A percentile compares a stretch with the other conserved stretches of the same genome.
phyloP scores from a whole-genome alignment of 768 basidiomycete genomes.

The Termitomyces sp. region DNA sequence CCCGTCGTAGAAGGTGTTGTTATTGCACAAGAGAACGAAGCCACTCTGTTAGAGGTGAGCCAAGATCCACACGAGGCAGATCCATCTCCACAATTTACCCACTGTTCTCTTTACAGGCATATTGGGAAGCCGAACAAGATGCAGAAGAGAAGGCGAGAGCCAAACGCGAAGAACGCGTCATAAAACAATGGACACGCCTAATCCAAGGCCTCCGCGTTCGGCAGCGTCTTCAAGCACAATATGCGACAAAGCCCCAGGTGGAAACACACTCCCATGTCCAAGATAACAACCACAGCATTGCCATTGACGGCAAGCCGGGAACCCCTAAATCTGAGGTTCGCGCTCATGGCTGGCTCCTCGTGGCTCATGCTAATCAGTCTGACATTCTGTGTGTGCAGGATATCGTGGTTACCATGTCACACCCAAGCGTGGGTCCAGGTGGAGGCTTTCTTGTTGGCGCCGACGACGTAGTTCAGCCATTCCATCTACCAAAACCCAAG shows the following conservation, averaged over 20 bases:
- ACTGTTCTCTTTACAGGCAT: slow-evolving; percentile 56
- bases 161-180: slow-evolving; percentile 74
- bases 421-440: slow-evolving; percentile 26
- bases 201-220: slow-evolving; percentile 88
- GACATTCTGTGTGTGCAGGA: slow-evolving; percentile 13
- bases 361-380: slow-evolving; percentile 3
- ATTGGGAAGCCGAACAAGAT: slow-evolving; percentile 75
- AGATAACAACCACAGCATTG: slow-evolving; percentile 10
- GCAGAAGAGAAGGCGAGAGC: slow-evolving; percentile 73
- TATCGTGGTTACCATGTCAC: slow-evolving; percentile 18
- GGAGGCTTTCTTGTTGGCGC: slow-evolving; percentile 73
- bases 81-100: slow-evolving; percentile 7
- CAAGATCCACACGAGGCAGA: slow-evolving; percentile 5
- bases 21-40: slow-evolving; percentile 78
- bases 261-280: slow-evolving; percentile 14
- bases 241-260: slow-evolving; percentile 39
- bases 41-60: slow-evolving; percentile 69
- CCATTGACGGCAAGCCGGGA: slow-evolving; percentile 1
- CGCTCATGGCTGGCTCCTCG: not conserved
- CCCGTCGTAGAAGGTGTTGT: slow-evolving; percentile 88
- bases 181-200: slow-evolving; percentile 88
- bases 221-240: slow-evolving; percentile 78
- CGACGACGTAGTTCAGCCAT: slow-evolving; percentile 73
- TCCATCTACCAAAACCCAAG: slow-evolving; percentile 64
- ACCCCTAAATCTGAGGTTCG: slow-evolving; percentile 9